phyloP scores from a whole-genome alignment of 371 early-diverging fungal species.

The Syncephalastrum sp. region DNA sequence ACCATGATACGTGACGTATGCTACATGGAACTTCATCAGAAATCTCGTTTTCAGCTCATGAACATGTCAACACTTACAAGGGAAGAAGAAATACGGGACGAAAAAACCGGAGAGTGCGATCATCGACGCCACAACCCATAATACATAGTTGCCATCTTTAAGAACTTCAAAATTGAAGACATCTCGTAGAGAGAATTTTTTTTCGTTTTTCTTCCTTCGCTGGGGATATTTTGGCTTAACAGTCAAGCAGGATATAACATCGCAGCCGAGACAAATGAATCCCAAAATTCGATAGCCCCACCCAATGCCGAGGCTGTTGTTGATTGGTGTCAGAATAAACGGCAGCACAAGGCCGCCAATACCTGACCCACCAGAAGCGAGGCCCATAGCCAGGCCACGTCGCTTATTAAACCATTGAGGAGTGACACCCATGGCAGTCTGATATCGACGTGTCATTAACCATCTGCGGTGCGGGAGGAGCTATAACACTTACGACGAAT shows the following conservation, averaged over 20 bases:
- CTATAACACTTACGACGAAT: conserved; percentile 11
- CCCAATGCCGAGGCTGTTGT: conserved; percentile 53
- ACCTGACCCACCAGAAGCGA: conserved; percentile 77
- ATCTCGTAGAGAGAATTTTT: conserved; percentile 16
- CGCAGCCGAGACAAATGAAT: conserved; percentile 45
- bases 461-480: conserved; percentile 13
- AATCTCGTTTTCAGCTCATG: not conserved
- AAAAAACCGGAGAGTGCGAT: conserved; percentile 56
- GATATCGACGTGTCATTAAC: not conserved
- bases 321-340: conserved; percentile 59
- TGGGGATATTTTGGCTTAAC: conserved; percentile 35
- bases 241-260: conserved; percentile 30
- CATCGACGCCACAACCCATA: conserved; percentile 41
- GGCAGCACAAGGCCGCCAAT: conserved; percentile 76
- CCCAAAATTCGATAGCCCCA: conserved; percentile 63
- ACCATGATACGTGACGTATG: conserved; percentile 34
- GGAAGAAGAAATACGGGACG: conserved; percentile 59
- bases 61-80: conserved; percentile 23
- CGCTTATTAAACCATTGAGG: conserved; percentile 75
- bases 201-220: conserved; percentile 16
- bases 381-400: conserved; percentile 75
- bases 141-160: conserved; percentile 42
- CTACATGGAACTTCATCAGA: conserved; percentile 6
- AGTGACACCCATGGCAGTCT: conserved; percentile 48
- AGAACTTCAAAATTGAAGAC: conserved; percentile 45